Base-by-base conservation (phyloP, 257 asterid genomes). In the Fraxinus anomala region DNA sequence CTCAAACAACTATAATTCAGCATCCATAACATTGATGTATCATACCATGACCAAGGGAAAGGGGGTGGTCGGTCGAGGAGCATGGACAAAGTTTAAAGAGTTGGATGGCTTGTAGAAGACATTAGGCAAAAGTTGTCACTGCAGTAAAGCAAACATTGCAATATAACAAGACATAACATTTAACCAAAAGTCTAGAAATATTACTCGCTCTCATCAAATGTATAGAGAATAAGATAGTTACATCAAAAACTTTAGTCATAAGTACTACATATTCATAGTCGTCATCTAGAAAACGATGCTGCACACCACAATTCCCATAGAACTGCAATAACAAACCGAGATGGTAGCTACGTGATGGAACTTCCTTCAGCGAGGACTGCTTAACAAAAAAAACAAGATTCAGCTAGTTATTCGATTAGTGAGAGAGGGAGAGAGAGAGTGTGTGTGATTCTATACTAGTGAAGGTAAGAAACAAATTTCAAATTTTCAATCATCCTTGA, bases 331-430 rank as follows among this genome's bases (percentile, higher is more conserved):
- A 31, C 70, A 6, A 23, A 70, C 49, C 26, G 69, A 47, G 40
- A 34, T 24, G 56, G 49, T 59, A 33, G 82, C 71, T 33, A 68
- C 67, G 16, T 2, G 14, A 21, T 28, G 31, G 17, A 13, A 40
- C 5, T 2, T 11, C 14, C 77, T 16, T 86, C 92, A 89, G 34
- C 81, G 79, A 74, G 91, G 91, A 77, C 97, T 87, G 94, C 90
- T 81, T 23, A 40, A 67, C 33, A n/a, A n/a, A 66, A 10, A 78
- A 73, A 84, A 73, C 40, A 40, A 30, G n/a, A 36, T 31, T 54
- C 13, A 19, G 74, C 73, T n/a, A 79, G 72, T 14, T 16, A 75
- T 77, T 56, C 14, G 14, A 42, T 63, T 12, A 1, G 24, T 17
- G 49, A 5, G 17, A 4, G 51, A 13, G 4, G 1, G 51, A 3